Evolutionary conservation across 2,329 filamentous ascomycete genomes (phyloP).

Genomic region (Diaporthe sp.): DNA sequence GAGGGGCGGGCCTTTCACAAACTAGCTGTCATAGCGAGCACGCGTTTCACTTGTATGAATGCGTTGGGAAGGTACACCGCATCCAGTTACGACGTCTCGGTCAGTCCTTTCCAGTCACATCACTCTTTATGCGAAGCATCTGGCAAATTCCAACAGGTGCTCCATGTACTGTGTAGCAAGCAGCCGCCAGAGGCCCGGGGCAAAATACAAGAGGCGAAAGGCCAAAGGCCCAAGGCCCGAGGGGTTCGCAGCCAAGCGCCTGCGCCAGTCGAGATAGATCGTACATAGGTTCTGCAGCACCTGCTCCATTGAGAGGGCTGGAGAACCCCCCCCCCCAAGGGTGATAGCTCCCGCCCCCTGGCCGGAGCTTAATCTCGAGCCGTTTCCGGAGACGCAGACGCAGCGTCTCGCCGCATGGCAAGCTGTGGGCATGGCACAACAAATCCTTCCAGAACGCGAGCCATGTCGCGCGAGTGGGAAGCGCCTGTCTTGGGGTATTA

Average conservation of each 20-base stretch:
- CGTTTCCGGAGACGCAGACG: conserved; percentile 6
- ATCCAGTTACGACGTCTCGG: background rate
- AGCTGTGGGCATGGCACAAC: conserved; percentile 17
- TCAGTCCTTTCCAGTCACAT: background rate
- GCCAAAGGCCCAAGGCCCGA: background rate
- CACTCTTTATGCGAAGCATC: background rate
- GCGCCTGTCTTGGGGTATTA: conserved; percentile 25
- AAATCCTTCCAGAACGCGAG: conserved; percentile 36
- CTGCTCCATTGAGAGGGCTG: conserved; percentile 10
- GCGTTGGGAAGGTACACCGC: background rate
- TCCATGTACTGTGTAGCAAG: background rate
- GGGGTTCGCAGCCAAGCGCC: conserved; percentile 30
- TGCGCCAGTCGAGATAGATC: conserved; percentile 15
- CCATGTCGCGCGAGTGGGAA: conserved; percentile 11
- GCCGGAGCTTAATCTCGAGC: conserved; percentile 14
- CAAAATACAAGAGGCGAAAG: no score
- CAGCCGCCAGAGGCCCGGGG: no score
- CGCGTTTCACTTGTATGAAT: conserved; percentile 5
- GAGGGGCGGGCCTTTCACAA: background rate
- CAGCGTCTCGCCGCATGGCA: conserved; percentile 38
- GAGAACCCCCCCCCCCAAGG: background rate
- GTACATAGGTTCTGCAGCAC: background rate
- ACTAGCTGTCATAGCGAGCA: background rate
- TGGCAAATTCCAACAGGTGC: background rate
- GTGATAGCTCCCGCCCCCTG: conserved; percentile 26